Conservation (phyloP, 2,329 filamentous ascomycete genomes). For the Pyrenophora graminea region DNA sequence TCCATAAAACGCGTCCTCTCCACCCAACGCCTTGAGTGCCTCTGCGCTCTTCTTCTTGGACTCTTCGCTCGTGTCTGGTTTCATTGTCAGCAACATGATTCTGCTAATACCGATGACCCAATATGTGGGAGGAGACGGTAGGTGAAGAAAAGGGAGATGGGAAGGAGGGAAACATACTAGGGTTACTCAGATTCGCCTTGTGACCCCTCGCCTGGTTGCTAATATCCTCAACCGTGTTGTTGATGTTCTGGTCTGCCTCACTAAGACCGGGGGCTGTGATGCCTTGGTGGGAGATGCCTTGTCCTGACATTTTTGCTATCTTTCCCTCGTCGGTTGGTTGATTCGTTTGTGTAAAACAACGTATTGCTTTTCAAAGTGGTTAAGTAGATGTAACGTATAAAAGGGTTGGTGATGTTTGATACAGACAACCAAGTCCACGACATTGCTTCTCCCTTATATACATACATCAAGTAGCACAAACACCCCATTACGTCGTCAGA, state of each 20-base stretch:
- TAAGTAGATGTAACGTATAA: no score
- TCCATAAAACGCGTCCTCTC: slow-evolving; percentile 51
- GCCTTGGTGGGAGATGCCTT: slow-evolving; percentile 13
- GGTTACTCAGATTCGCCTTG: slow-evolving; percentile 56
- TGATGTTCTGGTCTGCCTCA: slow-evolving; percentile 29
- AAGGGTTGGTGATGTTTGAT: no score
- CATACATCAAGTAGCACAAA: no score
- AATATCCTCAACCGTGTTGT: slow-evolving; percentile 28
- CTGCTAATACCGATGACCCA: no score
- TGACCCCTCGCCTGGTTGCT: slow-evolving; percentile 42
- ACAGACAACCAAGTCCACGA: no score
- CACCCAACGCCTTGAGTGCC: slow-evolving; percentile 50
- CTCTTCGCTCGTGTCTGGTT: slow-evolving; percentile 24
- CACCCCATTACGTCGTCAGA: no score
- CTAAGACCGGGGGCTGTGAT: slow-evolving; percentile 25
- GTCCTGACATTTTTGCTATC: slow-evolving; percentile 6
- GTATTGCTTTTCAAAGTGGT: no score
- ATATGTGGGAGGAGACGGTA: no score
- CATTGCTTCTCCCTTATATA: no score
- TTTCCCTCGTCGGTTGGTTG: background rate
- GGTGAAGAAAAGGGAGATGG: no score
- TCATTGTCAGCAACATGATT: background rate
- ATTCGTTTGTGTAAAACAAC: no score
- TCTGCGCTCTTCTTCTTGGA: slow-evolving; percentile 53
- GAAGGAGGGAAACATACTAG: slow-evolving; percentile 41